Base-by-base conservation (phyloP, 352 stramenopile genomes). In the Phytophthora vignae region DNA sequence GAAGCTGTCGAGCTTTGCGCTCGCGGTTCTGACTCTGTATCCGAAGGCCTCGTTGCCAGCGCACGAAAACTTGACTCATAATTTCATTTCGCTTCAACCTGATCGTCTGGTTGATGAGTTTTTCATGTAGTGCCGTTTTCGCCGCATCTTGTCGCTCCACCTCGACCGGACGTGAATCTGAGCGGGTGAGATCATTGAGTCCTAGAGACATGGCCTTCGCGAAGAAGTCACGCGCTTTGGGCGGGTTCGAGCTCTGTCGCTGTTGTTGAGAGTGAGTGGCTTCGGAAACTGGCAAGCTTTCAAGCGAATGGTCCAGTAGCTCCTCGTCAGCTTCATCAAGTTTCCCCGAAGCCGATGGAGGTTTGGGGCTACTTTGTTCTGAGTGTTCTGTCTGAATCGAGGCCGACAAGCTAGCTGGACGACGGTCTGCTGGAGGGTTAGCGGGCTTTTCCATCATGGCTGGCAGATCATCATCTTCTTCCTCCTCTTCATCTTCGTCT, bases 91-190 rank as follows among this genome's bases (percentile, higher is more conserved):
- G 70, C 46, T 84, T 82, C 5, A 71, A 63, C 10, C 53, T 76
- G 21, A 92, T 77, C 15, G 59, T 85, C 36, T 89, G 76, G 46
- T 86, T 74, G 55, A 93, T 91, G 9, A 90, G 72, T 58, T 92
- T 82, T 27, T 90, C 74, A 11, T 94, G 87, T 8, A 91, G 54
- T 11, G 62, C 60, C 7, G 71, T 86, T 55, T 77, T 77, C 2
- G 55, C 42, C 6, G 36, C 58, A 60, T 68, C 44, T 62, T 69
- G 64, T 14, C 53, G 52, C 44, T 52, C 59, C 56, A 50, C 64
- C 27, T 71, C 64, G 14, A 67, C 49, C 10, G 55, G 27, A 25
- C 48, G 60, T 44, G 55, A 54, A 21, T 60, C 17, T 31, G 65
- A 77, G 19, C 64, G 63, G 10, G 69, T 73, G n/a, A 72, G 48